A percentile compares a stretch with the other conserved stretches of the same genome.
Evolutionary conservation across 495 filamentous ascomycete species (phyloP).

Genomic region (Trichoderma asperelloides): DNA sequence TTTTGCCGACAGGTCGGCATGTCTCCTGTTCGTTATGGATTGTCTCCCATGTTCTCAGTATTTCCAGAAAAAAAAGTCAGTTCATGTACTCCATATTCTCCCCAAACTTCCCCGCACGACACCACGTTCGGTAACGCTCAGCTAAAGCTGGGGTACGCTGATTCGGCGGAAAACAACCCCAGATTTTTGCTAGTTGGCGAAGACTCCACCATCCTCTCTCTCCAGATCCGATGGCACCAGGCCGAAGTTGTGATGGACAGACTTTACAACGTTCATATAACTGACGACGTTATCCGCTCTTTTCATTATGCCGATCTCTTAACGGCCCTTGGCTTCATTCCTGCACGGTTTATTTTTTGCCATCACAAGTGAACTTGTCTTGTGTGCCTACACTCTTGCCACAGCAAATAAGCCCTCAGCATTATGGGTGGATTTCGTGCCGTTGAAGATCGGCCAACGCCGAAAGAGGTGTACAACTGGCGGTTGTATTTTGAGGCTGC

Average conservation of each 20-base stretch:
- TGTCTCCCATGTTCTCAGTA: background rate
- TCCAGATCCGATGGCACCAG: slow-evolving; percentile 7
- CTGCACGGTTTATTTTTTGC: background rate
- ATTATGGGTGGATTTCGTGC: slow-evolving; percentile 17
- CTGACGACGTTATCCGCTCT: background rate
- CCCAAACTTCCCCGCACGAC: background rate
- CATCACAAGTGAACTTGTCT: background rate
- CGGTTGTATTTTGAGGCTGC: slow-evolving; percentile 19
- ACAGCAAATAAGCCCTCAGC: background rate
- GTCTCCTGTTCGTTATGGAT: background rate
- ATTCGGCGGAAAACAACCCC: background rate
- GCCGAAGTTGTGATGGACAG: background rate
- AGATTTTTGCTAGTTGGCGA: background rate
- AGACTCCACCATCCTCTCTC: background rate
- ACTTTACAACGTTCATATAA: background rate
- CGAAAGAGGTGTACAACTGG: slow-evolving; percentile 25
- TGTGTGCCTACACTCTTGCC: background rate
- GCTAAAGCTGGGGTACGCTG: background rate
- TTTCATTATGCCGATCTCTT: background rate
- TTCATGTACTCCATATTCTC: background rate
- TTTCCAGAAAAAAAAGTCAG: background rate
- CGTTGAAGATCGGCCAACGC: slow-evolving; percentile 27
- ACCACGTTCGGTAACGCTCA: background rate
- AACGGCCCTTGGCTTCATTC: background rate
- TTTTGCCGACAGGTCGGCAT: background rate